Evolutionary conservation across 257 asterid genomes (phyloP), one percentile per base, ranked within the genome.

Genomic region (Ajuga chamaepitys): DNA sequence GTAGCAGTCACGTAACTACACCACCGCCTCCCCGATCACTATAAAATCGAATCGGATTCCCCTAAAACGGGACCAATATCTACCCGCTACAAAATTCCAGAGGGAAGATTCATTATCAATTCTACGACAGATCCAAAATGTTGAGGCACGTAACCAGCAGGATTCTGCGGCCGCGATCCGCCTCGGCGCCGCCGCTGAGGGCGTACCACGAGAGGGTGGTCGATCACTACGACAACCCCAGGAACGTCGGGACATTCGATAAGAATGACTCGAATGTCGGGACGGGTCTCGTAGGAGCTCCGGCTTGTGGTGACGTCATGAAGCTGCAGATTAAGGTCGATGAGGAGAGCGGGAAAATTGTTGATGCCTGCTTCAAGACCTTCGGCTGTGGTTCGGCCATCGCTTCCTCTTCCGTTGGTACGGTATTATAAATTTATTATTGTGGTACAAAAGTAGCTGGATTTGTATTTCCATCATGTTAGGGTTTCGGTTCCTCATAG

Each of bases 231-330:
- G 64, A 84, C 73, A 87, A 92, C 74, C 98, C 98, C 0, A 77
- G 98, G 56, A 92, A 92, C 72, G 94, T 92, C 35, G 97, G 98
- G 5, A 70, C 98, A 0, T 92, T 89, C 72, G 95, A 89, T 42
- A 89, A 89, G 80, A 82, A 66, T 67, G 97, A 92, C 18, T 84
- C 95, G 3, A 37, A 42, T 17, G 95, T 92, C 20, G 97, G 98
- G 1, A 89, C 96, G 25, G 98, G 97, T 0, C 87, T 92, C 3
- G 96, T 92, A 40, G 97, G 97, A 12, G 98, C 98, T 1, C 98
- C 97, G 44, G 96, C 98, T 9, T 92, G 97, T 22, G 98, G 97
- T 1, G 98, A 92, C 68, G 98, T 92, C 56, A 92, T 92, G 97
- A 92, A 92, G 68, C 74, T 92, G 58, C 97, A 92, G 80, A 89